These are phyloP conservation scores for Gossypium gossypioides DNA, from an alignment of 441 rosid species.

Conservation along the genomic window DNA sequence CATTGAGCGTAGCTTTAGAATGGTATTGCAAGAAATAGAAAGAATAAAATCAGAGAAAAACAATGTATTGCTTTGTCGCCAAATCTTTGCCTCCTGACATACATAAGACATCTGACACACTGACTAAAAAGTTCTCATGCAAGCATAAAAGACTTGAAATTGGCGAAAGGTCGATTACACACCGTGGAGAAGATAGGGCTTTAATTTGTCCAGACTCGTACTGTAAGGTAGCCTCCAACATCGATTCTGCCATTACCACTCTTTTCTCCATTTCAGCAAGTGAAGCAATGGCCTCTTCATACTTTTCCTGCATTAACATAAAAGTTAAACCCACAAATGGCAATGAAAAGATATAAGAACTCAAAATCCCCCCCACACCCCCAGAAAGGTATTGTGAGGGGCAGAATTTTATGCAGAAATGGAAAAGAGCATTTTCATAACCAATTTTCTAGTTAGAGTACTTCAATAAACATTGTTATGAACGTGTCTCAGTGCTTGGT, in stretches of 20 bases:
- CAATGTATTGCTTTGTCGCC: not conserved
- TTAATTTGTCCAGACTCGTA: conserved; percentile 81
- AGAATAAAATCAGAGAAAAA: not conserved
- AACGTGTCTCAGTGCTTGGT: not conserved
- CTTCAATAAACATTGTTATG: not conserved
- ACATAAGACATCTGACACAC: not conserved
- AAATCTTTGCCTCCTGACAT: not conserved
- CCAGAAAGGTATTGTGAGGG: not conserved
- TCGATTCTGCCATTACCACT: conserved; percentile 91
- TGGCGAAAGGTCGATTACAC: conserved; percentile 15
- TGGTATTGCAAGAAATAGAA: not conserved
- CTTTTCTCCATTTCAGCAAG: conserved; percentile 90
- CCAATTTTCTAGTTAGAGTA: not conserved
- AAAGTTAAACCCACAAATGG: not conserved
- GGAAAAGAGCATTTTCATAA: not conserved
- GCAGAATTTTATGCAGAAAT: not conserved
- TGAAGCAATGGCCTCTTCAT: conserved; percentile 59
- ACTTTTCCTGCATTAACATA: conserved; percentile 59
- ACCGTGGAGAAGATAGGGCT: conserved; percentile 82
- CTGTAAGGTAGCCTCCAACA: conserved; percentile 89
- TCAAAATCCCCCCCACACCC: not conserved
- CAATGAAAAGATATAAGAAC: not conserved
- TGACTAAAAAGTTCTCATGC: not conserved
- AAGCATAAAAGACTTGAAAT: not conserved
- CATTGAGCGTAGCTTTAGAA: not conserved